Evolutionary conservation across 208 protist species (phyloP).

Genomic region (Leishmania lainsoni): DNA sequence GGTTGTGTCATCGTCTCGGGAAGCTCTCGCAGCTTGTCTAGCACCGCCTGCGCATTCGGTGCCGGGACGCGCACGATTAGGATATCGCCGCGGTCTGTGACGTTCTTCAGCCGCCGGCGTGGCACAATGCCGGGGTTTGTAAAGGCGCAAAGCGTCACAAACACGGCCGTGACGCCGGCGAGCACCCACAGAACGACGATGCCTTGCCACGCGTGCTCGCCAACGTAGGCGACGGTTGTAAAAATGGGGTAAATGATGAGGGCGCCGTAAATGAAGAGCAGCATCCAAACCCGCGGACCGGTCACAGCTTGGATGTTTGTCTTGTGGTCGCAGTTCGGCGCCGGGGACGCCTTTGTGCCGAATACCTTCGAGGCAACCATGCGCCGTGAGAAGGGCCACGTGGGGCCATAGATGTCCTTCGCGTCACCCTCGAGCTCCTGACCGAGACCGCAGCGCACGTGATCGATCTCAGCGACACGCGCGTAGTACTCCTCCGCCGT

Average conservation of each 20-base stretch:
- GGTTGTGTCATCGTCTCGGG: neutral
- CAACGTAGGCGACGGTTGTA: conserved; percentile 33
- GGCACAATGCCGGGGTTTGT: conserved; percentile 63
- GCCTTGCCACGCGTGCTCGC: conserved; percentile 26
- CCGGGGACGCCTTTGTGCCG: conserved; percentile 8
- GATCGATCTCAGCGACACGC: conserved; percentile 31
- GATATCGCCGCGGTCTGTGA: conserved; percentile 38
- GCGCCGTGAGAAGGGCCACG: conserved; percentile 31
- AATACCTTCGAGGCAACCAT: conserved; percentile 28
- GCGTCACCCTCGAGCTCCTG: conserved; percentile 32
- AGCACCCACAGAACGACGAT: conserved; percentile 36
- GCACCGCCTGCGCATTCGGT: conserved; percentile 44
- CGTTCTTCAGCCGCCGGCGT: conserved; percentile 23
- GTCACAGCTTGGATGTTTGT: conserved; percentile 26
- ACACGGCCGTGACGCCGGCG: conserved; percentile 23
- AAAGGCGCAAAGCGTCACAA: conserved; percentile 41
- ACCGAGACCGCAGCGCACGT: conserved; percentile 41
- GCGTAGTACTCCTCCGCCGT: conserved; percentile 47
- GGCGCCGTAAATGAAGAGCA: conserved; percentile 27
- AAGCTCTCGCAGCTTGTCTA: conserved; percentile 28
- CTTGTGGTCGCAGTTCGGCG: conserved; percentile 39
- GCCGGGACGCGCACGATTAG: conserved; percentile 48
- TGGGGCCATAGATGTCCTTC: conserved; percentile 50
- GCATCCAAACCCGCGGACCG: conserved; percentile 26
- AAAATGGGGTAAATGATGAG: conserved; percentile 32